A percentile compares a stretch with the other conserved stretches of the same genome.
These are phyloP conservation scores for Acer yangbiense DNA, from an alignment of 345 rosid species.

Conservation along the genomic window DNA sequence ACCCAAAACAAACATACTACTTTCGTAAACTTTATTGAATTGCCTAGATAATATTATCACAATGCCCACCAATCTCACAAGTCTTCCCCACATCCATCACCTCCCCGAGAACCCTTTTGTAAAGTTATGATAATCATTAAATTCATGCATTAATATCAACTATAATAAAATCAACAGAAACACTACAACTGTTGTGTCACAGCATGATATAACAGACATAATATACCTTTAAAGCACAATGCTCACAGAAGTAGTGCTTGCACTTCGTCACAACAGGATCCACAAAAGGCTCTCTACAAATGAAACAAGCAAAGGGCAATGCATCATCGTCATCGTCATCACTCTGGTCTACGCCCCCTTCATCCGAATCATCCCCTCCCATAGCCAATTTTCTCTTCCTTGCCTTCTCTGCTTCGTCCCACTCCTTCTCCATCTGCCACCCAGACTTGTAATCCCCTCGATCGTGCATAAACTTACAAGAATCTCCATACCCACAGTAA, in stretches of 20 bases:
- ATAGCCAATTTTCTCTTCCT: conserved; percentile 79
- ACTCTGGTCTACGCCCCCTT: conserved; percentile 31
- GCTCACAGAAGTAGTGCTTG: conserved; percentile 92
- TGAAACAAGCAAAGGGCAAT: conserved; percentile 84
- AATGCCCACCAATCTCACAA: background rate
- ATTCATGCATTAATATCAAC: background rate
- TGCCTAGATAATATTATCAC: background rate
- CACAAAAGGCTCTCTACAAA: conserved; percentile 72
- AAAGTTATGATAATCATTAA: background rate
- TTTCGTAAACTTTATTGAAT: background rate
- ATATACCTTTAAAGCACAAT: conserved; percentile 82
- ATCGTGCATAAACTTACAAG: conserved; percentile 92
- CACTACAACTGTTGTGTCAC: background rate
- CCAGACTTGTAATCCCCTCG: conserved; percentile 93
- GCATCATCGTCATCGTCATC: conserved; percentile 57
- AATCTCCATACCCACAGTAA: conserved; percentile 89
- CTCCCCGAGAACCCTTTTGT: background rate
- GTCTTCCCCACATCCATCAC: background rate
- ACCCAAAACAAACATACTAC: background rate
- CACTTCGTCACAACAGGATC: conserved; percentile 89
- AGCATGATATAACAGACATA: background rate
- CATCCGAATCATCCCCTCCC: conserved; percentile 63
- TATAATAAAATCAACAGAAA: conserved; percentile 2
- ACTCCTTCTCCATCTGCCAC: conserved; percentile 89
- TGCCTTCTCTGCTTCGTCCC: conserved; percentile 86